These are phyloP conservation scores for Hanseniaspora uvarum DNA, from an alignment of 1,139 yeast genomes.

Conservation along the genomic window DNA sequence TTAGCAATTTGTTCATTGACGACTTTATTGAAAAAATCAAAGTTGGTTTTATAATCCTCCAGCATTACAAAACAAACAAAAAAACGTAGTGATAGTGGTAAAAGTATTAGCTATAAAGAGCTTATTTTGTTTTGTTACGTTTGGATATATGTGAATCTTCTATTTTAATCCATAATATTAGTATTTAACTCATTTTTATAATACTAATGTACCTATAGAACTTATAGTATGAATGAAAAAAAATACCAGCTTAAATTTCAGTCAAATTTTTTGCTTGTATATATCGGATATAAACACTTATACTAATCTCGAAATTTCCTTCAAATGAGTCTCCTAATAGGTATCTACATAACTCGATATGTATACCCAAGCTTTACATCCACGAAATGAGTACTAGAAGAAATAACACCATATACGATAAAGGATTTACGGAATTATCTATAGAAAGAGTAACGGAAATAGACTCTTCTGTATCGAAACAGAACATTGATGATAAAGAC, in stretches of 20 bases:
- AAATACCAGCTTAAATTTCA: neutral
- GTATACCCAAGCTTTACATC: too few relatives aligned
- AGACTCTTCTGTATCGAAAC: conserved; percentile 9
- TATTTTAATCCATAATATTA: too few relatives aligned
- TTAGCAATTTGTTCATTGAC: conserved; percentile 1
- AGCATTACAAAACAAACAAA: neutral
- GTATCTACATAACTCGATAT: too few relatives aligned
- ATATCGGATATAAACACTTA: neutral
- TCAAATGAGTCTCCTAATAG: too few relatives aligned
- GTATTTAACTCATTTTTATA: too few relatives aligned
- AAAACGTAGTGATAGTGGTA: neutral
- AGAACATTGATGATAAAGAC: neutral
- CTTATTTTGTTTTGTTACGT: too few relatives aligned
- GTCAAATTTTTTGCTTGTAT: too few relatives aligned
- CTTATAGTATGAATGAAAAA: too few relatives aligned
- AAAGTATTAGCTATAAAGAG: too few relatives aligned
- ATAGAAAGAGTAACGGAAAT: conserved; percentile 17
- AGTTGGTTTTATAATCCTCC: neutral
- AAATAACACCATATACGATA: conserved; percentile 5
- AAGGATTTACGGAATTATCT: conserved; percentile 10
- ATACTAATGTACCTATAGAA: too few relatives aligned
- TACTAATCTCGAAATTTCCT: too few relatives aligned
- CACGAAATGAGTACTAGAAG: neutral
- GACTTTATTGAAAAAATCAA: neutral
- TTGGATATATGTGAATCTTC: too few relatives aligned